Percentiles rank a stretch among this genome's conserved stretches.
Evolutionary conservation across 1,284 basidiomycete species (phyloP).

Genomic region (Cutaneotrichosporon arboriforme): DNA sequence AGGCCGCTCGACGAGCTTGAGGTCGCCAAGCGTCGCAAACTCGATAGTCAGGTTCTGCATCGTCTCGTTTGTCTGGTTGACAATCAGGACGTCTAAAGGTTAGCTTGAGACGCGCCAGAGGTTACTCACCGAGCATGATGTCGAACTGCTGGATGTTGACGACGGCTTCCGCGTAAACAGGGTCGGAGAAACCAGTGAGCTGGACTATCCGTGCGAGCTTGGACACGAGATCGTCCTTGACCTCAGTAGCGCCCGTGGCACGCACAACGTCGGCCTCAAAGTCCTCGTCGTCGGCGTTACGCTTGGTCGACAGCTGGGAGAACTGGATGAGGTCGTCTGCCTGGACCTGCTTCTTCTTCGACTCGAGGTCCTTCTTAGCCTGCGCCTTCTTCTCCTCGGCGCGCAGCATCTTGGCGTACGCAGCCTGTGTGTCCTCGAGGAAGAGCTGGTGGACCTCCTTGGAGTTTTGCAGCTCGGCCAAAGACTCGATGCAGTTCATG

Average conservation of each 20-base stretch:
- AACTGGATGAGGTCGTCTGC: slow-evolving; percentile 90
- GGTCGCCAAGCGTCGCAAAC: slow-evolving; percentile 93
- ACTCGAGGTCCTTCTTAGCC: slow-evolving; percentile 78
- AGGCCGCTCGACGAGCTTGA: slow-evolving; percentile 95
- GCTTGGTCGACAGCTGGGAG: slow-evolving; percentile 91
- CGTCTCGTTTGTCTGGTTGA: slow-evolving; percentile 93
- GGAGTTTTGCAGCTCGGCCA: slow-evolving; percentile 64
- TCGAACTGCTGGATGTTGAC: slow-evolving; percentile 99
- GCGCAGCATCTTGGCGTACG: slow-evolving; percentile 89
- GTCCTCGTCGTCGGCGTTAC: slow-evolving; percentile 69
- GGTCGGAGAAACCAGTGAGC: slow-evolving; percentile 96
- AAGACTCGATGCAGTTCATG: slow-evolving; percentile 90
- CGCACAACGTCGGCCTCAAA: slow-evolving; percentile 68
- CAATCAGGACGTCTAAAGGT: slow-evolving; percentile 75
- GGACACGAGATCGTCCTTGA: slow-evolving; percentile 91
- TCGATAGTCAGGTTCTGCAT: slow-evolving; percentile 95
- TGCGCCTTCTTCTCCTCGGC: slow-evolving; percentile 87
- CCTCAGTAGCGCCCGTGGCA: slow-evolving; percentile 79
- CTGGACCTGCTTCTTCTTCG: slow-evolving; percentile 70
- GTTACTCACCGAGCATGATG: slow-evolving; percentile 60
- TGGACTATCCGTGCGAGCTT: slow-evolving; percentile 93
- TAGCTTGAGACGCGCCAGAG: neutral
- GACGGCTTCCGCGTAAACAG: slow-evolving; percentile 96
- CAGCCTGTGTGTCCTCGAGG: slow-evolving; percentile 84
- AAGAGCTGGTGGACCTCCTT: slow-evolving; percentile 74